Base-by-base conservation (phyloP, 108 stramenopile genomes). In the Pseudonitzschia delicatissima region DNA sequence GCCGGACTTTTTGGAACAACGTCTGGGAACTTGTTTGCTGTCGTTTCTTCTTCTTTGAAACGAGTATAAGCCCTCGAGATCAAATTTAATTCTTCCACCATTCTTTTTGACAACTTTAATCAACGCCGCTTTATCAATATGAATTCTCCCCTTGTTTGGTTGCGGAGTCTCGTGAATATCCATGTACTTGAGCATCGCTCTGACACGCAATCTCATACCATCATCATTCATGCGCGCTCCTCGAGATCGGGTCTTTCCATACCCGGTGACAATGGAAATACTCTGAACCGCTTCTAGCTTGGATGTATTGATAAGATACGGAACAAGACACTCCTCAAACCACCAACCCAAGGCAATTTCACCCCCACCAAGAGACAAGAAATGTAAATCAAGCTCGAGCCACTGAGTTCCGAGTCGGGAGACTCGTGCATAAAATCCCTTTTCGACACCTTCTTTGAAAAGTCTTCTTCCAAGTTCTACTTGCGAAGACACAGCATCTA, bases 211-310 rank as follows among this genome's bases (percentile, higher is more conserved):
- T 60, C 87, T 68, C 88, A 93, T 93, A 12, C 88, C 83, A 63
- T 93, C 92, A 25, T 87, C 87, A 34, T 87, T 85, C 52, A 77
- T 72, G 11, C 91, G 87, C 15, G 82, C 81, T 11, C 87, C 92
- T 52, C 92, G 75, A 9, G 82, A 75, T 13, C 92, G 79, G 21
- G 88, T 90, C 57, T 88, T 89, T 51, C 92, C 92, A 64, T 93
- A 93, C n/a, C 92, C 92, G 15, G 92, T 93, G 29, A 93, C 92
- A 75, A 93, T 93, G 25, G 84, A 84, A 60, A 93, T 93, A 28
- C 87, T 82, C 45, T 81, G 82, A 20, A 93, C 86, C 49, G 76
- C 73, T 49, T 82, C 77, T 5, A 93, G 82, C 68, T 81, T 83
- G 17, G 82, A 82, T 45, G 80, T 85, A 40, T 90, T 80, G 8